Percentiles rank a stretch among this genome's conserved stretches.
Evolutionary conservation across 257 asterid species (phyloP).

Genomic region (Solanum bukasovii): DNA sequence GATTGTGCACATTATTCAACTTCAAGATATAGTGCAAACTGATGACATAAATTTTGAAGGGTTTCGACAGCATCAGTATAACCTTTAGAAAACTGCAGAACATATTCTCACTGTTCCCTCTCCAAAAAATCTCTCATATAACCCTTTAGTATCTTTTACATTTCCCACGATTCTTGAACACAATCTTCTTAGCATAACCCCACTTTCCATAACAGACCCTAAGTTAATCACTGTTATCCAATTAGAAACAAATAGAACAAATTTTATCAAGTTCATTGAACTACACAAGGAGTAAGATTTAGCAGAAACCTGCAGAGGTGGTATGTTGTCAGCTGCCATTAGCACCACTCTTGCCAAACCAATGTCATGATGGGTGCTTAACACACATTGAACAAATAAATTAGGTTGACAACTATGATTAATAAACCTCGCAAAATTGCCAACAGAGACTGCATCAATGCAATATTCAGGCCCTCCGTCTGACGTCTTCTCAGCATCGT

Average conservation of each 20-base stretch:
- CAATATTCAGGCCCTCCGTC: constrained; percentile 65
- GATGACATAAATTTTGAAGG: neutral
- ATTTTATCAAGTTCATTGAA: neutral
- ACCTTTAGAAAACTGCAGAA: neutral
- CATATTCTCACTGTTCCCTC: neutral
- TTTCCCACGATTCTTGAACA: neutral
- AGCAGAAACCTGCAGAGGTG: constrained; percentile 61
- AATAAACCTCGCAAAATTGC: constrained; percentile 66
- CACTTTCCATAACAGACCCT: neutral
- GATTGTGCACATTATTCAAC: neutral
- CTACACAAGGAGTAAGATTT: neutral
- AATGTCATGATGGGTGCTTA: constrained; percentile 56
- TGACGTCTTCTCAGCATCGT: constrained; percentile 24
- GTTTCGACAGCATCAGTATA: neutral
- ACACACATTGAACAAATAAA: constrained; percentile 73
- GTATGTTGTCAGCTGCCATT: constrained; percentile 77
- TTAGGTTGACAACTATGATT: constrained; percentile 89
- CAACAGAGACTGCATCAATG: constrained; percentile 67
- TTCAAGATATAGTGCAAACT: neutral
- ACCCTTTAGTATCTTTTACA: neutral
- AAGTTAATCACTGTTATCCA: neutral
- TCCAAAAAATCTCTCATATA: neutral
- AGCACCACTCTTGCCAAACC: constrained; percentile 59
- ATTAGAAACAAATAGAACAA: neutral
- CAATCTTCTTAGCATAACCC: neutral